Conservation (phyloP, 2,329 filamentous ascomycete species). For the Aspergillus intermedius region DNA sequence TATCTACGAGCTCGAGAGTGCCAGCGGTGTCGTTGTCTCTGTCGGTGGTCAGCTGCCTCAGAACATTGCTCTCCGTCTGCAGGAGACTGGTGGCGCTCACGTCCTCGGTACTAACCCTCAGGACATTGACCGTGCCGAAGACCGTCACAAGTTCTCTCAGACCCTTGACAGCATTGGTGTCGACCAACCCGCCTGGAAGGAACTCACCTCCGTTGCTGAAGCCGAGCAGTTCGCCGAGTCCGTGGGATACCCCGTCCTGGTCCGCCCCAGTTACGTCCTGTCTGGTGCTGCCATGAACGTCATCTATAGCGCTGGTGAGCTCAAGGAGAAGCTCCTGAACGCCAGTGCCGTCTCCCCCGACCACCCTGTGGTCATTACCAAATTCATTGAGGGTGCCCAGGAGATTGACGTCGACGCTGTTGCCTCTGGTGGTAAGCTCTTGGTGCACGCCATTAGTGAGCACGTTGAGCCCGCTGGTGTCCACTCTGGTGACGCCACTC, state of each 20-base stretch:
- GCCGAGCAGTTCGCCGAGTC: constrained; percentile 79
- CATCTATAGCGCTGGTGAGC: constrained; percentile 77
- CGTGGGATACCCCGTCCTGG: constrained; percentile 89
- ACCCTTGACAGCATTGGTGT: constrained; percentile 95
- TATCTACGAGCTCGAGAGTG: constrained; percentile 87
- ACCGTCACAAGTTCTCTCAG: constrained; percentile 96
- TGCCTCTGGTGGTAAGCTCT: constrained; percentile 73
- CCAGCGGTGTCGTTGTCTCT: constrained; percentile 84
- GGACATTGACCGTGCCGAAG: constrained; percentile 96
- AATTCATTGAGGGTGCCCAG: constrained; percentile 94
- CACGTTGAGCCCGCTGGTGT: constrained; percentile 97
- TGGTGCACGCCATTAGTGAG: constrained; percentile 88
- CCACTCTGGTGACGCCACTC: constrained; percentile 93
- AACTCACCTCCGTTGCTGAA: constrained; percentile 80
- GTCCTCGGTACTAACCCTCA: constrained; percentile 87
- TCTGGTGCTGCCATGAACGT: constrained; percentile 98
- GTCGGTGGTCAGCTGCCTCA: constrained; percentile 95
- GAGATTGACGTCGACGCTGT: constrained; percentile 97
- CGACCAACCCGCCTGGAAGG: constrained; percentile 96
- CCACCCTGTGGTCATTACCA: constrained; percentile 95
- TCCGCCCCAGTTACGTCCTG: constrained; percentile 90
- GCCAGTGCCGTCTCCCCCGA: constrained; percentile 88
- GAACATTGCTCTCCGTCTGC: constrained; percentile 90
- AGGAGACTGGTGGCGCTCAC: constrained; percentile 83
- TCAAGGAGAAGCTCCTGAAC: constrained; percentile 90